phyloP scores from a whole-genome alignment of 106 monocot genomes.

The Allium fistulosum region DNA sequence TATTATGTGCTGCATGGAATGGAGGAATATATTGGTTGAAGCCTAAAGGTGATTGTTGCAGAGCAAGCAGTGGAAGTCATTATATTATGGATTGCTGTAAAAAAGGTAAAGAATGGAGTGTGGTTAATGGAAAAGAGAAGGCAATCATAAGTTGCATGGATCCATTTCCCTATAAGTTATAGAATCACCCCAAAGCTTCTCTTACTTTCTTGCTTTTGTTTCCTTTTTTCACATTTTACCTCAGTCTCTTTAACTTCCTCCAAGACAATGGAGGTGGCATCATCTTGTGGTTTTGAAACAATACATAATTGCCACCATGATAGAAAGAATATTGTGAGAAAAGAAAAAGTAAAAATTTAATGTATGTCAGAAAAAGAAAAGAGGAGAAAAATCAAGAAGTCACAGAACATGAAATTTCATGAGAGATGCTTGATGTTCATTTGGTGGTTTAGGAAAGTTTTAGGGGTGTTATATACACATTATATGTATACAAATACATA shows the following conservation, averaged over 20 bases:
- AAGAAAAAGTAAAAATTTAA: constrained; percentile 12
- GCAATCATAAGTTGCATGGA: constrained; percentile 46
- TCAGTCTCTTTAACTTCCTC: constrained; percentile 43
- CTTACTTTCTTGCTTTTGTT: constrained; percentile 8
- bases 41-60: constrained; percentile 6
- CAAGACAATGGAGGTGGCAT: constrained; percentile 50
- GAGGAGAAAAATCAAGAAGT: neutral
- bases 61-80: constrained; percentile 6
- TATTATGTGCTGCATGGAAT: constrained; percentile 4
- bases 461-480: too few relatives aligned
- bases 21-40: neutral
- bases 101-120: constrained; percentile 18
- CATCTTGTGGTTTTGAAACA: constrained; percentile 55
- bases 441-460: too few relatives aligned
- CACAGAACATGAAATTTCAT: too few relatives aligned
- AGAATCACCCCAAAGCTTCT: constrained; percentile 31
- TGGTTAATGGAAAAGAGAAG: constrained; percentile 23
- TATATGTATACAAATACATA: too few relatives aligned
- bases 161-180: constrained; percentile 50
- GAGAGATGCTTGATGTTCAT: too few relatives aligned
- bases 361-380: constrained; percentile 15
- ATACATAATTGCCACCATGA: constrained; percentile 10
- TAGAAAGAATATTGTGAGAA: constrained; percentile 13
- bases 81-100: constrained; percentile 20
- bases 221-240: constrained; percentile 30